Base-by-base conservation (phyloP, 1,284 basidiomycete species). In the Hypsizygus ulmarius region DNA sequence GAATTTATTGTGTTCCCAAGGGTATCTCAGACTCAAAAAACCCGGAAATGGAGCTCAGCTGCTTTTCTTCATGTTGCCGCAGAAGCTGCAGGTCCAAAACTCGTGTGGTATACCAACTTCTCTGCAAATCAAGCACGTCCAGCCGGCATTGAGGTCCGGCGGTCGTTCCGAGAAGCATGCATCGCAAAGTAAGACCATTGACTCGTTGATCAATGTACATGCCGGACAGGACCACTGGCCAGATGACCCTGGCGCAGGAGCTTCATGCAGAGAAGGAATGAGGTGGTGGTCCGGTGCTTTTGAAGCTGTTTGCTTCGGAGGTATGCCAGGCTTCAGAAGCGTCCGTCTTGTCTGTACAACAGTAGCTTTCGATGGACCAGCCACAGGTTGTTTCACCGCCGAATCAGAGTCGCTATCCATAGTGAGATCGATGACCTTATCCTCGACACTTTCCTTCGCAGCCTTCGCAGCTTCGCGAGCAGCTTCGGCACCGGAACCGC, bases 41-140 rank as follows among this genome's bases (percentile, higher is more conserved):
- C 16, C 18, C 33, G 19, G 8, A 28, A 30, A 12, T 10, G 38
- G 7, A 25, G 7, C 21, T 63, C 53, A 70, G 51, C 75, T 79
- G 34, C 62, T 64, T 25, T 67, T 63, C 65, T 90, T 89, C 51
- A 90, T 72, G 33, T 70, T 67, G 8, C 88, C 88, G 59, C 90
- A 93, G 51, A 73, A 77, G 11, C 67, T 64, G 68, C 91, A 93
- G 45, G 79, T 84, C 90, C 87, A 92, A 53, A 82, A 79, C 19
- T 82, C 75, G 56, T 79, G 75, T 3, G 77, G 74, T 59, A 82
- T 83, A 29, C 76, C 81, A 16, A 62, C 65, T 61, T 82, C 77
- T 11, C 81, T 81, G 52, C 90, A 93, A n/a, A 70, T 69, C 11
- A 72, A 64, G 61, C 90, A 93, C 14, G 69, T 72, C 89, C 90